Evolutionary conservation across 1,284 basidiomycete species (phyloP), one percentile per base, ranked within the genome.

Genomic region (Peniophora sp.): DNA sequence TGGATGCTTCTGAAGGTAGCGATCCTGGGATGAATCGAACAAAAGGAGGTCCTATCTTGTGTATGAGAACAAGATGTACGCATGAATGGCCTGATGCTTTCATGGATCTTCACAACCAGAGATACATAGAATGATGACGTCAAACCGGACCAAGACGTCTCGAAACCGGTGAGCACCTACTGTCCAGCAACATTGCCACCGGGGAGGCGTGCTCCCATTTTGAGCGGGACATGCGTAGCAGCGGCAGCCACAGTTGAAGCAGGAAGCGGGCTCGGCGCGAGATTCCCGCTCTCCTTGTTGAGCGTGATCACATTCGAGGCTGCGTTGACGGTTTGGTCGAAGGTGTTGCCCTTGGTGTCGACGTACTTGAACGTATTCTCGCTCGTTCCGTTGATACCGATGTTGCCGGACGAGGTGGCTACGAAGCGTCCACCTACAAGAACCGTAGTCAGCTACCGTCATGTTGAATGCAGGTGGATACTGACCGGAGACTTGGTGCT

Each of bases 321-420:
- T 2, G 83, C 80, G 53, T 78, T 71, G 50, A 90, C 85, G 25
- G 70, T 60, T 50, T 85, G 71, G 47, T 67, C 64, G 63, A 75
- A 89, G 0, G 83, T 85, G 64, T 88, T 83, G 45, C 80, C 81
- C 8, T 64, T 63, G 23, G 61, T 56, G 61, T 89, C 85, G 8
- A 62, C 55, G 59, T 89, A 90, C 43, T 62, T 66, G 64, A 89
- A 81, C 9, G 74, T 76, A 62, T 89, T 88, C 63, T 75, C 78
- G 63, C 70, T 86, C 2, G 81, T 85, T 36, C 85, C 85, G 53
- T 85, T 85, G n/a, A 24, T 45, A 0, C 81, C 84, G 19, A 54
- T 71, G 63, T 81, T 82, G 3, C 79, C 77, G 0, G 66, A 65
- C 5, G 72, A 54, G 0, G 72, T 61, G 0, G 71, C 54, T 12